Evolutionary conservation across 306 rosid genomes (phyloP), one percentile per base, ranked within the genome.

Genomic region (Cyamopsis tetragonoloba): DNA sequence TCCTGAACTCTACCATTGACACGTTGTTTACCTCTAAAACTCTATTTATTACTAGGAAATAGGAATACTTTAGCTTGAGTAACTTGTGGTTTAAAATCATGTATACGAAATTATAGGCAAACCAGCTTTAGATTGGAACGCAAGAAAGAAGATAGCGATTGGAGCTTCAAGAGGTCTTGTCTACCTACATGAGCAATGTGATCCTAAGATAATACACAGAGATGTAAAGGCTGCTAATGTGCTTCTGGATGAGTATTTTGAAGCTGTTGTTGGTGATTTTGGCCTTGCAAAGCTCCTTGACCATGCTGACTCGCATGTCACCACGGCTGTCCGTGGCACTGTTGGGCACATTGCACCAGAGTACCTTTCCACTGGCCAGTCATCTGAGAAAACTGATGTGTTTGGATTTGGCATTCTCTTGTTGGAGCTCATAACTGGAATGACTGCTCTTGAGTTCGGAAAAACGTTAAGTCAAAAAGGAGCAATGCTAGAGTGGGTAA

Each of bases 271-370:
- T 14, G 96, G 96, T 49, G 96, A 89, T 68, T 89, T 86, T 47
- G 96, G 96, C 35, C 70, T 89, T 30, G 90, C 88, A 6, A 86
- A 80, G 80, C 63, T 72, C 42, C 87, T 86, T 48, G 96, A 89
- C 84, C 20, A 79, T 72, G 58, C 50, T 76, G 74, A 89, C 92
- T 72, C 92, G 22, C 50, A 84, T 59, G 87, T 86, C 14, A 89
- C 96, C 49, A 89, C 96, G 76, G 90, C 85, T 62, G 83, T 89
- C 38, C 82, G 96, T 2, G 96, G 96, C 18, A 89, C 96, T 6
- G 85, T 89, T 85, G 96, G 96, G 35, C 96, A 89, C 46, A 89
- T n/a, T n/a, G n/a, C n/a, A n/a, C n/a, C n/a, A n/a, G n/a, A n/a
- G n/a, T n/a, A n/a, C n/a, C n/a, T n/a, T n/a, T n/a, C n/a, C n/a